These are phyloP conservation scores for Thelephora ganbajun DNA, from an alignment of 768 basidiomycete genomes.

Conservation along the genomic window DNA sequence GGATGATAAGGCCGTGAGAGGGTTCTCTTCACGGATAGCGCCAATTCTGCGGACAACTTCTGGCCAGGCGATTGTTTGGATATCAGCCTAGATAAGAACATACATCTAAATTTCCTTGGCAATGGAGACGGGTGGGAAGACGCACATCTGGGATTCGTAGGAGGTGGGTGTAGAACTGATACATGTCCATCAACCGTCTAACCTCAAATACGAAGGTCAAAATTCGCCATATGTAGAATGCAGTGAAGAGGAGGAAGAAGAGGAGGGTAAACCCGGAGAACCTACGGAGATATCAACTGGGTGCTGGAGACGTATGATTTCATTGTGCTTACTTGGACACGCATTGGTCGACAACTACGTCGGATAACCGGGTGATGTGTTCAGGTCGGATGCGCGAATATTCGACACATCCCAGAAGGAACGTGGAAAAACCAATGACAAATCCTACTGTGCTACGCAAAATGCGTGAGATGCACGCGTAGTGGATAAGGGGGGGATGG, in stretches of 20 bases:
- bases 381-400: conserved; percentile 68
- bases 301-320: background rate
- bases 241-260: conserved; percentile 75
- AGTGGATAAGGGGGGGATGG: conserved; percentile 10
- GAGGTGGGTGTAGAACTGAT: conserved; percentile 89
- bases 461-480: conserved; percentile 15
- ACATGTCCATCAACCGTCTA: conserved; percentile 81
- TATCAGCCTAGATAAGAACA: conserved; percentile 57
- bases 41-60: conserved; percentile 86
- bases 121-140: conserved; percentile 1
- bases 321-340: conserved; percentile 48
- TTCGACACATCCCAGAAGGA: conserved; percentile 89
- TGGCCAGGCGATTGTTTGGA: conserved; percentile 95
- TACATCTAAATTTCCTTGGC: background rate
- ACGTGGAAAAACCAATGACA: conserved; percentile 96
- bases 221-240: conserved; percentile 85
- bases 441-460: conserved; percentile 81
- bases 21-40: conserved; percentile 84
- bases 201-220: conserved; percentile 64
- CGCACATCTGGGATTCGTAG: conserved; percentile 89
- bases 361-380: conserved; percentile 52
- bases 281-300: conserved; percentile 23
- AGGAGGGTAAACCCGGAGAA: conserved; percentile 76
- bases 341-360: conserved; percentile 75
- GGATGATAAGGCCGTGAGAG: conserved; percentile 76